Base-by-base conservation (phyloP, 805 yeast genomes). In the Ogataea nitratoaversa region DNA sequence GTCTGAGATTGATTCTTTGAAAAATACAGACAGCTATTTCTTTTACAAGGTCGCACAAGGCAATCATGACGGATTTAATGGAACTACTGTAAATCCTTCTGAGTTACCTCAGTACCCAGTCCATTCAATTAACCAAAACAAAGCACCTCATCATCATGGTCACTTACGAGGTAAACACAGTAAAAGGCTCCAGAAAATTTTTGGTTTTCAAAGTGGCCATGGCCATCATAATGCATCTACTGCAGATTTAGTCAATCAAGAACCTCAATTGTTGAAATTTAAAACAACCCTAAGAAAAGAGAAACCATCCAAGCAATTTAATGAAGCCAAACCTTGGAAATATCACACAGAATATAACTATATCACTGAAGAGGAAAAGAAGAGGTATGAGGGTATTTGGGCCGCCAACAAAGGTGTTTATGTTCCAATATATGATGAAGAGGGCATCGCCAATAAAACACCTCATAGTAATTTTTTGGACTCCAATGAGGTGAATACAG, bases 311-410 rank as follows among this genome's bases (percentile, higher is more conserved):
- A 71, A 68, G 44, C 67, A 67, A 14, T 89, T 90, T 60, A 83
- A 90, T 56, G 95, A 84, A 53, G 86, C 84, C 44, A 88, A 89
- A 60, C 98, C 98, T 0, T 89, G 97, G 96, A 89, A 90, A 53
- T 80, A 82, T 53, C 97, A 88, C 61, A 68, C 68, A 23, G 84
- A 78, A 44, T 68, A 79, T 5, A 53, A 47, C 57, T 68, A 48
- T 59, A 66, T 72, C 27, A 59, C 67, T 2, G 79, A 76, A 33
- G 72, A 68, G 32, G 98, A 93, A 58, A 72, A 86, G 43, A 89
- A 89, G 57, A 65, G 98, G 29, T 93, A 91, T 60, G 97, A 90
- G 60, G 95, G 95, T 19, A 75, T 93, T 13, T 93, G 96, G 96
- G 95, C 84, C 0, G 79, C 95, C 25, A 93, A 93, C 57, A 78